Percentiles rank a stretch among this genome's conserved stretches.
Conservation (phyloP, 2,329 filamentous ascomycete genomes). For the Thielaviopsis musarum region DNA sequence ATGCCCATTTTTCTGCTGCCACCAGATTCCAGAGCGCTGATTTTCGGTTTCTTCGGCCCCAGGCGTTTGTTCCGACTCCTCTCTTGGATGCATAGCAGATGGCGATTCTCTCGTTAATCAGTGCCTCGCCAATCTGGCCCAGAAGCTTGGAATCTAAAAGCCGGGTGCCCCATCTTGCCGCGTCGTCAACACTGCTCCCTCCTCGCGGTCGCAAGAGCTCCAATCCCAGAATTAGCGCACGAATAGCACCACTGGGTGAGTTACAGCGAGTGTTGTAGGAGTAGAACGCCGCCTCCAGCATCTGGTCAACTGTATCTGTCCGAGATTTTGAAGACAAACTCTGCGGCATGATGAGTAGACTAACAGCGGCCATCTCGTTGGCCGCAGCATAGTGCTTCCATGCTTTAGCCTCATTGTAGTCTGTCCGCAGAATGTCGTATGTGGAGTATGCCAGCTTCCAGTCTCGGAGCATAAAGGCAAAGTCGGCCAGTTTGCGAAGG, state of each 20-base stretch:
- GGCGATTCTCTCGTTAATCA: constrained; percentile 74
- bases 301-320: constrained; percentile 65
- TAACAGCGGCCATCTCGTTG: constrained; percentile 87
- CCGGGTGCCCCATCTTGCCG: constrained; percentile 67
- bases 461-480: constrained; percentile 90
- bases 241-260: constrained; percentile 62
- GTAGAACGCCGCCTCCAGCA: constrained; percentile 81
- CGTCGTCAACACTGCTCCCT: constrained; percentile 67
- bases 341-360: constrained; percentile 61
- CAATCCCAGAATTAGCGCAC: constrained; percentile 57
- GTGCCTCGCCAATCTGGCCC: constrained; percentile 58
- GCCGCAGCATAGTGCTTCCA: constrained; percentile 90
- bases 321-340: constrained; percentile 58
- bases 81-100: constrained; percentile 65
- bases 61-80: constrained; percentile 46
- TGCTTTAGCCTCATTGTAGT: constrained; percentile 89
- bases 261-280: constrained; percentile 79
- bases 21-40: constrained; percentile 79
- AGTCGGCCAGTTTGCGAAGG: constrained; percentile 86
- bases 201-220: constrained; percentile 73
- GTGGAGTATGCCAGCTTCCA: constrained; percentile 86
- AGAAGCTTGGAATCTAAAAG: constrained; percentile 65
- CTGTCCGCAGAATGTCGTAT: constrained; percentile 74
- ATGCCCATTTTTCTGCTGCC: constrained; percentile 69
- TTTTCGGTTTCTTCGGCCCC: constrained; percentile 63